Evolutionary conservation across 2,329 filamentous ascomycete genomes (phyloP), one percentile per base, ranked within the genome.

Genomic region (Xylariales sp.): DNA sequence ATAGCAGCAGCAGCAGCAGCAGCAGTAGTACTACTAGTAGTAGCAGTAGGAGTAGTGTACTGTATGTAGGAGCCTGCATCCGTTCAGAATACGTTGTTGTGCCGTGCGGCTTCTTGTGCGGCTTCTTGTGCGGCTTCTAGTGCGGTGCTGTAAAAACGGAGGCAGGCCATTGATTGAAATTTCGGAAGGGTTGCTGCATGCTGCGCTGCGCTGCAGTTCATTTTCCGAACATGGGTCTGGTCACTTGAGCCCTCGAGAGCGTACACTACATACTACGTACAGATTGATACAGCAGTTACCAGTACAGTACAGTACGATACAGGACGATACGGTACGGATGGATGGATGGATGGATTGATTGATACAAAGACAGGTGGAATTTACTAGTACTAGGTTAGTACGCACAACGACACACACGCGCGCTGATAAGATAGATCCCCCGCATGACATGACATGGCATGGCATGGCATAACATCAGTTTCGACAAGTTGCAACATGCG

Each of bases 121-220:
- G 23, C 23, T 23, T 23, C 23, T 23, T 23, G 23, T 23, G 23
- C 23, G 23, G 23, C 23, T 23, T 23, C 23, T 23, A 23, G 23
- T 23, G 23, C 23, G 23, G 23, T 23, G 23, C 23, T 23, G 23
- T 23, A 23, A 23, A 23, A 23, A 23, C 23, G 23, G 23, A 23
- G 58, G 48, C 57, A 65, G 55, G 55, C 56, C 61, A 64, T 59
- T 53, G 62, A 70, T 54, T 62, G 64, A 67, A 69, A 69, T 69
- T 67, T 71, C 69, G 69, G 69, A 71, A 71, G 69, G 69, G 64
- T 65, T 71, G 69, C 67, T 71, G 69, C 69, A 71, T 71, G 64
- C 60, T 23, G 23, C 23, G 64, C 60, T 23, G 23, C 23, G 23
- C 23, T 67, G 67, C 67, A 65, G 69, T 68, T 64, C 69, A 60